These are phyloP conservation scores for Trapa bicornis DNA, from an alignment of 345 rosid genomes.

Conservation along the genomic window DNA sequence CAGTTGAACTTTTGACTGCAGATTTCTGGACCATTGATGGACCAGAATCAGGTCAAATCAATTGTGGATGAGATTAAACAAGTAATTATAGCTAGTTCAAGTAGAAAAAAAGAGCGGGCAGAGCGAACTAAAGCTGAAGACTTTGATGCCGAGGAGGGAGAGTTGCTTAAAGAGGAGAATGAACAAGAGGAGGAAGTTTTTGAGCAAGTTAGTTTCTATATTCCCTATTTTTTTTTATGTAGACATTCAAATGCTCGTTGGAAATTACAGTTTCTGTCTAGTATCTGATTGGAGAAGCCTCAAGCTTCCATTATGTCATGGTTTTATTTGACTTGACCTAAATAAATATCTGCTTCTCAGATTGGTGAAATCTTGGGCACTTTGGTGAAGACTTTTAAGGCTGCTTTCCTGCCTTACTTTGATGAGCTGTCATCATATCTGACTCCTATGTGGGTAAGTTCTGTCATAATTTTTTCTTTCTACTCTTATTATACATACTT, in stretches of 20 bases:
- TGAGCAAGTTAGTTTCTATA: constrained; percentile 72
- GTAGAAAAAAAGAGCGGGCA: constrained; percentile 84
- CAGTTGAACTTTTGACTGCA: constrained; percentile 18
- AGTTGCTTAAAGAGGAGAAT: constrained; percentile 95
- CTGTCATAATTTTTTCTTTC: not conserved
- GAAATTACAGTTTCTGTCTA: not conserved
- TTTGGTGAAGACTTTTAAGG: constrained; percentile 87
- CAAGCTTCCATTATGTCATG: not conserved
- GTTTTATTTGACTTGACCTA: not conserved
- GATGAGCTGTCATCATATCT: constrained; percentile 89
- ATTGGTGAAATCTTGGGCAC: constrained; percentile 99
- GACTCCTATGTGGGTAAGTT: constrained; percentile 99
- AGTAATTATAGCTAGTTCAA: constrained; percentile 91
- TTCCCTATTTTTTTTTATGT: not conserved
- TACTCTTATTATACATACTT: too few species aligned
- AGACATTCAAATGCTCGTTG: not conserved
- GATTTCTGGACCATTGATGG: constrained; percentile 75
- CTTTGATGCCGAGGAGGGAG: constrained; percentile 96
- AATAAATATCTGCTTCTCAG: constrained; percentile 19
- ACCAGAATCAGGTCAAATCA: constrained; percentile 79
- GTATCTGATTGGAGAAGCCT: not conserved
- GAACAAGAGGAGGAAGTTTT: constrained; percentile 99
- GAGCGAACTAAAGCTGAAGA: constrained; percentile 96
- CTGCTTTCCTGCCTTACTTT: constrained; percentile 82
- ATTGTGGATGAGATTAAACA: constrained; percentile 86